Conservation (phyloP, 768 basidiomycete species). For the Suillus variegatus region DNA sequence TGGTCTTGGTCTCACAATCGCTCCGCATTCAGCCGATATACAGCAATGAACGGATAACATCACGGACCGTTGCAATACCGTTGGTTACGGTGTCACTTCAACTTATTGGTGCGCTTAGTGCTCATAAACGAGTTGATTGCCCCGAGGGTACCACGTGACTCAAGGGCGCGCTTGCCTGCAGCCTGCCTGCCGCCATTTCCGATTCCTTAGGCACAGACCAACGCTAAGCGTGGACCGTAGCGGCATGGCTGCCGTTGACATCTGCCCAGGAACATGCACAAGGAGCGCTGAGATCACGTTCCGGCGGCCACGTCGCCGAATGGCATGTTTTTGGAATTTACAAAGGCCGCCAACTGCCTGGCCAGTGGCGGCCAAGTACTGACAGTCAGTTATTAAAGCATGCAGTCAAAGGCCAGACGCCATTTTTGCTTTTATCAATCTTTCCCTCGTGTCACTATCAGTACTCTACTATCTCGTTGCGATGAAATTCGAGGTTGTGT, state of each 20-base stretch:
- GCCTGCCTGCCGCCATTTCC: no score
- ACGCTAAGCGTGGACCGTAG: neutral
- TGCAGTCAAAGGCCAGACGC: neutral
- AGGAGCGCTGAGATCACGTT: neutral
- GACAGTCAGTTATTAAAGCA: neutral
- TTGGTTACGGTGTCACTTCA: neutral
- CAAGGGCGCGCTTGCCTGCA: neutral
- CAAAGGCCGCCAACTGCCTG: neutral
- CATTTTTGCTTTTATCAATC: neutral
- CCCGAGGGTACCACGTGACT: neutral
- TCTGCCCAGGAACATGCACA: neutral
- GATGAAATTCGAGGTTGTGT: slow-evolving; percentile 33
- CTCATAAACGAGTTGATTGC: slow-evolving; percentile 3
- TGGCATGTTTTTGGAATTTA: neutral
- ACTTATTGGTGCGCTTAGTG: neutral
- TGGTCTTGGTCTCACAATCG: slow-evolving; percentile 1
- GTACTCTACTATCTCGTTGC: neutral
- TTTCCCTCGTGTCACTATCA: slow-evolving; percentile 1
- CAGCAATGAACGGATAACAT: neutral
- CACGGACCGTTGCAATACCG: neutral
- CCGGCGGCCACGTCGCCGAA: neutral
- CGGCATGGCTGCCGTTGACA: neutral
- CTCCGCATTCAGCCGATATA: neutral
- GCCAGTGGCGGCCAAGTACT: no score
- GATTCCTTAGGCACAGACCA: neutral